Evolutionary conservation across 2,329 filamentous ascomycete species (phyloP).

Genomic region (Chaetomium sp.): DNA sequence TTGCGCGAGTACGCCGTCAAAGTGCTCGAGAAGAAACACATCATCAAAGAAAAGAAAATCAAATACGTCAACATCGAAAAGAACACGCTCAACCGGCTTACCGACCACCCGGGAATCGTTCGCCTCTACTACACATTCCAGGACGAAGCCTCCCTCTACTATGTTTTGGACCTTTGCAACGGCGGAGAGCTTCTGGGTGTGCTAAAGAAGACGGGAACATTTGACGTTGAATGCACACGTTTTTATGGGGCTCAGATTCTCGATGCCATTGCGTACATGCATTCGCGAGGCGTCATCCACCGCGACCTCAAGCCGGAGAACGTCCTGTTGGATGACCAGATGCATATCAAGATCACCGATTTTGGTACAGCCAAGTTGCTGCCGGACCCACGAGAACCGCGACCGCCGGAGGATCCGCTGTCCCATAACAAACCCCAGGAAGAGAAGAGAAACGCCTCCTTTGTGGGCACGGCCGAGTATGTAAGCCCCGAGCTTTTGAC

Average conservation of each 20-base stretch:
- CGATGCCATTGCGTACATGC: slow-evolving; percentile 97
- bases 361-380: slow-evolving; percentile 97
- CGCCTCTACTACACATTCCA: slow-evolving; percentile 98
- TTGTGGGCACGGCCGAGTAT: slow-evolving; percentile 96
- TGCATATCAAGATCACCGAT: slow-evolving; percentile 98
- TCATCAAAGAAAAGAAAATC: slow-evolving; percentile 99
- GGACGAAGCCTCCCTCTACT: slow-evolving; percentile 92
- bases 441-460: slow-evolving; percentile 72
- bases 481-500: slow-evolving; percentile 96
- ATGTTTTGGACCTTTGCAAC: slow-evolving; percentile 88
- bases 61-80: slow-evolving; percentile 99
- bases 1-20: slow-evolving; percentile 97
- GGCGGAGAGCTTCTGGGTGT: slow-evolving; percentile 89
- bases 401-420: slow-evolving; percentile 37
- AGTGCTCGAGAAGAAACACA: slow-evolving; percentile 95
- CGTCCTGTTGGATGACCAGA: slow-evolving; percentile 86
- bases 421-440: slow-evolving; percentile 44
- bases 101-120: slow-evolving; percentile 93
- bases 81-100: slow-evolving; percentile 91
- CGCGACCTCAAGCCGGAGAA: slow-evolving; percentile 97
- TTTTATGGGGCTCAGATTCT: slow-evolving; percentile 96
- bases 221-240: slow-evolving; percentile 86
- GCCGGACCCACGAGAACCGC: slow-evolving; percentile 47
- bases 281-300: slow-evolving; percentile 90
- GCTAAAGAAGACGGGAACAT: slow-evolving; percentile 88